These are phyloP conservation scores for Fusarium camptoceras DNA, from an alignment of 2,329 filamentous ascomycete genomes.

Conservation along the genomic window DNA sequence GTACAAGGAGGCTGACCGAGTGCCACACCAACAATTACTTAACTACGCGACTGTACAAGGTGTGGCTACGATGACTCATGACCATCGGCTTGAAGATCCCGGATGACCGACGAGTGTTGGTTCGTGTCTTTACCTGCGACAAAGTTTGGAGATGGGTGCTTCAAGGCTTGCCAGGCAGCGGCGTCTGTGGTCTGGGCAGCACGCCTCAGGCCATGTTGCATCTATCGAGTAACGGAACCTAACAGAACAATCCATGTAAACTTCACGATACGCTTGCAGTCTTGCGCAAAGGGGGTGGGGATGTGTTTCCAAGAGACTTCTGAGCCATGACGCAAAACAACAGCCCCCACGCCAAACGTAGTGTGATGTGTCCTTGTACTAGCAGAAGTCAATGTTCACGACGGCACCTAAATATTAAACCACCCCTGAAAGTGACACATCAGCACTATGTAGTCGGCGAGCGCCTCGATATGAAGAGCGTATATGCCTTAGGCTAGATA, in stretches of 20 bases:
- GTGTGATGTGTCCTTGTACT: not conserved
- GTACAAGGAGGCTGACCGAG: not conserved
- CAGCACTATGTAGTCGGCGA: not conserved
- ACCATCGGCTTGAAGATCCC: not conserved
- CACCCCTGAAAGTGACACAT: not conserved
- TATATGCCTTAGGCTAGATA: no score
- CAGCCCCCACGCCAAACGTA: not conserved
- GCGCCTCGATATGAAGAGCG: not conserved
- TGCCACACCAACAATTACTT: not conserved
- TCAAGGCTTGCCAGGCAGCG: not conserved
- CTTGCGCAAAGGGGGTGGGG: not conserved
- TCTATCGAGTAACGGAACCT: not conserved
- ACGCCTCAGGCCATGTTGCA: not conserved
- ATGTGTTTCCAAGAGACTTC: not conserved
- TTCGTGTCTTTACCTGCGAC: rapidly evolving
- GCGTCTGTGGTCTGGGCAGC: no score
- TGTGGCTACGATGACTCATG: not conserved
- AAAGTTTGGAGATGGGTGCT: not conserved
- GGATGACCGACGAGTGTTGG: not conserved
- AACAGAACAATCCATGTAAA: rapidly evolving
- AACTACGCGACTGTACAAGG: not conserved
- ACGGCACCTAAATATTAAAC: not conserved
- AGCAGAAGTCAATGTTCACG: not conserved
- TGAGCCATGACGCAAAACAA: not conserved
- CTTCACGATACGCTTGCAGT: not conserved